Percentiles rank a stretch among this genome's conserved stretches.
Evolutionary conservation across 2,329 filamentous ascomycete species (phyloP).

Genomic region (Dothistroma pini): DNA sequence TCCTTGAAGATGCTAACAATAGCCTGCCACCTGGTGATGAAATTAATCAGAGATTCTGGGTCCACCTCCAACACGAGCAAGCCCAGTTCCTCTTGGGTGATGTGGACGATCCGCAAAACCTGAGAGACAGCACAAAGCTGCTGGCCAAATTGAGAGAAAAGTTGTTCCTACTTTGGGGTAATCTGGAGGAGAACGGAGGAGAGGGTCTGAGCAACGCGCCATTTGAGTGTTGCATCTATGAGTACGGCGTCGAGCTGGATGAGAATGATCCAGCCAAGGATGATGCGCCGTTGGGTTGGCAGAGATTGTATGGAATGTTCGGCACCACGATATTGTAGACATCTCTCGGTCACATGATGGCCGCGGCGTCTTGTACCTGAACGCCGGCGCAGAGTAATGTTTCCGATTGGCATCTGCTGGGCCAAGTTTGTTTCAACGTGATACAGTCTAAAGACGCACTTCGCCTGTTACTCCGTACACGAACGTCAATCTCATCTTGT

Average conservation of each 20-base stretch:
- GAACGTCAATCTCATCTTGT: not conserved
- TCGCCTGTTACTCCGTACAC: not conserved
- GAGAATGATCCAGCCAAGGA: conserved; percentile 21
- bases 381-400: not conserved
- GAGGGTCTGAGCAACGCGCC: conserved; percentile 35
- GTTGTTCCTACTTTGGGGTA: conserved; percentile 79
- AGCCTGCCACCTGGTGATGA: not conserved
- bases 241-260: conserved; percentile 40
- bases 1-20: conserved; percentile 65
- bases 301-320: conserved; percentile 36
- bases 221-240: conserved; percentile 46
- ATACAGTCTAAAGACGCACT: not conserved
- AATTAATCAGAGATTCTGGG: conserved; percentile 49
- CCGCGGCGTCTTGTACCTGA: conserved; percentile 1
- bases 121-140: conserved; percentile 51
- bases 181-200: conserved; percentile 62
- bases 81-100: conserved; percentile 55
- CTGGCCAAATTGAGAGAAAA: conserved; percentile 61
- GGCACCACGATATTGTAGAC: conserved; percentile 28
- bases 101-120: conserved; percentile 54
- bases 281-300: conserved; percentile 22
- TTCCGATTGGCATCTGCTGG: not conserved
- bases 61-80: conserved; percentile 60
- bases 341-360: not conserved
- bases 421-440: not conserved